A percentile compares a stretch with the other conserved stretches of the same genome.
These are phyloP conservation scores for Fragilaria crotonensis DNA, from an alignment of 108 stramenopile species.

Conservation along the genomic window DNA sequence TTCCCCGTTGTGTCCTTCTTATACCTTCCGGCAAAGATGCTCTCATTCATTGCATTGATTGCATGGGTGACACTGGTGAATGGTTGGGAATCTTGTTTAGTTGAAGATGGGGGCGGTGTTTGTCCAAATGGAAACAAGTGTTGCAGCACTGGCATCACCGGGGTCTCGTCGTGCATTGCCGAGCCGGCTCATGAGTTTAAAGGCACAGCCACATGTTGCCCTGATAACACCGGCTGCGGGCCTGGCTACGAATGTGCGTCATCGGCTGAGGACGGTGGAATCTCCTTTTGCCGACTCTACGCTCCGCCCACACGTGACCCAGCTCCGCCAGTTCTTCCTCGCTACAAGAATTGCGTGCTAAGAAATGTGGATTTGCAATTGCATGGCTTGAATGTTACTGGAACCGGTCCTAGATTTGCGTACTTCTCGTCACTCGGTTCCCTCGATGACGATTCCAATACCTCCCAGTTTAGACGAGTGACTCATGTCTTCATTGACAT, in stretches of 20 bases:
- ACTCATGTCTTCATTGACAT: constrained; percentile 40
- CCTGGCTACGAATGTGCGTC: constrained; percentile 27
- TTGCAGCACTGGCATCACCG: constrained; percentile 12
- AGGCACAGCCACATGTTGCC: constrained; percentile 23
- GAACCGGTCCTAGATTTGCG: constrained; percentile 14
- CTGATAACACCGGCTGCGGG: constrained; percentile 24
- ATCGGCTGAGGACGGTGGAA: not conserved
- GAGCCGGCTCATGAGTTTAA: not conserved
- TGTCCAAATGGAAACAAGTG: constrained; percentile 29
- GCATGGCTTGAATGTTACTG: constrained; percentile 4
- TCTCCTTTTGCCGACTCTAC: not conserved
- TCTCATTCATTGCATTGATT: too few relatives aligned
- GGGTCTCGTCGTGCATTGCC: constrained; percentile 29
- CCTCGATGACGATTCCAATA: constrained; percentile 1
- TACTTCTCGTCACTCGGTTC: constrained; percentile 43
- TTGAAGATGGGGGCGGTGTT: constrained; percentile 26
- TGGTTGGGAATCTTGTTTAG: constrained; percentile 8
- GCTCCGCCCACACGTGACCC: not conserved
- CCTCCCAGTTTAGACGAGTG: constrained; percentile 1
- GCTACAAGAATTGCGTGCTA: constrained; percentile 20
- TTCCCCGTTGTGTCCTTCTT: too few relatives aligned
- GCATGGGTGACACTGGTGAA: too few relatives aligned
- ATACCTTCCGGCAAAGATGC: too few relatives aligned
- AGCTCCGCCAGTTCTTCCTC: constrained; percentile 9
- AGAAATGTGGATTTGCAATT: not conserved